Base-by-base conservation (phyloP, 2,329 filamentous ascomycete genomes). In the Botrytis medusae region DNA sequence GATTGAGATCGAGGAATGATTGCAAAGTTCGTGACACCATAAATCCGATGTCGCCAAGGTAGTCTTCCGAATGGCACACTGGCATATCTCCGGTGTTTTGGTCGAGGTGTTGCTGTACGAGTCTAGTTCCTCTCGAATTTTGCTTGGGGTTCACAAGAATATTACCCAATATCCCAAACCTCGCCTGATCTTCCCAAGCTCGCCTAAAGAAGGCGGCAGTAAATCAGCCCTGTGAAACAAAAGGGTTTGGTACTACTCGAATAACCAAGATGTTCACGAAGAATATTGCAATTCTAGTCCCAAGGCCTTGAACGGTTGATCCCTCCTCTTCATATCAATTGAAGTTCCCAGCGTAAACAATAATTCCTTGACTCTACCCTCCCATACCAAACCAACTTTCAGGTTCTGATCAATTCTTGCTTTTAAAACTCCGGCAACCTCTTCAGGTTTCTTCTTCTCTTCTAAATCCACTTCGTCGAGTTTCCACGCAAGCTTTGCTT, bases 331-430 rank as follows among this genome's bases (percentile, higher is more conserved):
- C 79, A 96, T 86, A 80, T 97, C 94, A 72, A 99, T 89, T 69
- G 90, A 93, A 73, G 94, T 93, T 16, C 96, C 96, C 60, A 97
- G 86, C 78, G 94, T 97, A 81, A 98, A 97, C 73, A 99, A 87
- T 74, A 99, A 84, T 77, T 97, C 95, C 84, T 98, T 97, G 74
- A 97, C 89, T 72, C 94, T 88, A 2, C 95, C 95, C 82, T 98
- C 95, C 95, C 96, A 99, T 34, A 98, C 84, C 69, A 98, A 82
- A 0, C 94, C 93, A 71, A 98, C 89, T 76, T 91, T 91, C 84
- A 94, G 91, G 77, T 95, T 92, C 84, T 98, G 95, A 81, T 98
- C 94, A 70, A 98, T 86, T 68, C 93, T 89, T 62, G 95, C 92
- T 83, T 98, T 99, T 77, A 99, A 83, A 46, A 98, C 95, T 10